Conservation (phyloP, 768 basidiomycete species). For the Pisolithus tinctorius region DNA sequence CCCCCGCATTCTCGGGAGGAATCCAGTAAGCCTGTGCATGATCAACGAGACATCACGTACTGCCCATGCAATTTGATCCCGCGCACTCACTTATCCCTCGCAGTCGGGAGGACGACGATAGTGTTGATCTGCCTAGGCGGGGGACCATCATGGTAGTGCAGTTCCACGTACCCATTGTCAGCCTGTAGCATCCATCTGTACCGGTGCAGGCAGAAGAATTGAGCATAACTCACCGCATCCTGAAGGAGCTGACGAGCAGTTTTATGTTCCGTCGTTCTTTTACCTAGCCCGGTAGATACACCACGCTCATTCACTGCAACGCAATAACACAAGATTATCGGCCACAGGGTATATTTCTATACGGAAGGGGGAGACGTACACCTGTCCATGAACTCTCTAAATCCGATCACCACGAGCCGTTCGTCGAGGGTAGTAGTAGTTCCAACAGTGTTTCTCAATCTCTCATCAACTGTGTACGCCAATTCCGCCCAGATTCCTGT, state of each 20-base stretch:
- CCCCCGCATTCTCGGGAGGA: conserved; percentile 24
- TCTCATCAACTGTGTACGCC: conserved; percentile 16
- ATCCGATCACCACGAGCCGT: conserved; percentile 16
- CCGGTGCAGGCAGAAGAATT: neutral
- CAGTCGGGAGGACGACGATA: conserved; percentile 19
- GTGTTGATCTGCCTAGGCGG: conserved; percentile 11
- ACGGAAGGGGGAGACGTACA: conserved; percentile 6
- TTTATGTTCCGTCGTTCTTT: conserved; percentile 16
- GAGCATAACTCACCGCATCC: conserved; percentile 8
- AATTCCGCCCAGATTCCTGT: conserved; percentile 22
- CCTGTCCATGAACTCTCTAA: conserved; percentile 22
- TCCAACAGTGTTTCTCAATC: neutral
- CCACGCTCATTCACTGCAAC: conserved; percentile 20
- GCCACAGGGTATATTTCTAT: no score
- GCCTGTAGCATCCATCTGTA: conserved; percentile 8
- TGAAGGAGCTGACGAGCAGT: conserved; percentile 21
- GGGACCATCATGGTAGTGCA: conserved; percentile 10
- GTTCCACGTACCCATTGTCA: conserved; percentile 20
- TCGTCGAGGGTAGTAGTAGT: neutral
- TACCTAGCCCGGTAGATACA: conserved; percentile 10
- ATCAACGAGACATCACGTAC: neutral
- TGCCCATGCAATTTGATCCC: neutral
- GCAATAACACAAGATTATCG: neutral
- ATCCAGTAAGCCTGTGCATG: conserved; percentile 16
- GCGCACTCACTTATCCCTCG: conserved; percentile 16